Base-by-base conservation (phyloP, 1,139 yeast genomes). In the Ogataea hybrid region DNA sequence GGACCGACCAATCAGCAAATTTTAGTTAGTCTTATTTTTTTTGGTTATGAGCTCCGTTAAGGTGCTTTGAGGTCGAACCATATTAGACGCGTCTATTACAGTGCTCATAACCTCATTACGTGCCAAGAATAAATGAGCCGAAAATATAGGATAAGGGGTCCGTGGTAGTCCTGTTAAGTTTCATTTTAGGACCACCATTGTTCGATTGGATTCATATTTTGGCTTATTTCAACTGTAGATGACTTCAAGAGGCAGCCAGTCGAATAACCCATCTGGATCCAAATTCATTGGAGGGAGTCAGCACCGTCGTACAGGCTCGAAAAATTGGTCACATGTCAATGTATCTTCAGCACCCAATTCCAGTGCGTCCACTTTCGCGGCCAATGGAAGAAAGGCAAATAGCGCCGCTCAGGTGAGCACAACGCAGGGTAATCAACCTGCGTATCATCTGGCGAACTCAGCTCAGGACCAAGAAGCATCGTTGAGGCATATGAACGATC, bases 401-500 rank as follows among this genome's bases (percentile, higher is more conserved):
- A 35, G 22, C 20, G 14, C 16, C 10, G 10, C 25, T n/a, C 41
- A 25, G 20, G 16, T 27, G 21, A 11, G 14, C 12, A 23, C 27
- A n/a, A 8, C 11, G 5, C 27, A 23, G 4, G 27, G 2, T 5
- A 50, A 69, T 61, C 7, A 18, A 2, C 7, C 20, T 6, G 20
- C 20, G 8, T 18, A 18, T 2, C 20, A 18, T 18, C 7, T 18
- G 7, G 8, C 20, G 7, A 18, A 18, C 7, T 5, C 20, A 18
- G 20, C 20, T 2, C 20, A 18, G 3, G 20, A 6, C 20, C 20
- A 18, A 6, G 20, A 18, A 18, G 20, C 20, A 18, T 18, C 20
- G 7, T 18, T 18, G 6, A 56, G 52, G 36, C 62, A 60, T 35
- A 61, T 61, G 65, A 58, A 61, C 46, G 69, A 68, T 43, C 56